Base-by-base conservation (phyloP, 495 filamentous ascomycete species). In the Penicillium samsonianum region DNA sequence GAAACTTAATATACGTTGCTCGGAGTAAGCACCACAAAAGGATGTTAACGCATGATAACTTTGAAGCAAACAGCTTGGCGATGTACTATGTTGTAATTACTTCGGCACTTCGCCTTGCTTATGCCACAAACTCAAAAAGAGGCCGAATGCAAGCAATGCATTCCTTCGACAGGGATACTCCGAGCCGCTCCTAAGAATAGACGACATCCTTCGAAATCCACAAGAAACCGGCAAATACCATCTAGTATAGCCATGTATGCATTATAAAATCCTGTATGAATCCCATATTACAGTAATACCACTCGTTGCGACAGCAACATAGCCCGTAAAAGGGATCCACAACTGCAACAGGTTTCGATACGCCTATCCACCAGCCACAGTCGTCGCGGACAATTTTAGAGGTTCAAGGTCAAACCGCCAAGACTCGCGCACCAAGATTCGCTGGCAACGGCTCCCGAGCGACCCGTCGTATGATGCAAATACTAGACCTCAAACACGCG, bases 281-380 rank as follows among this genome's bases (percentile, higher is more conserved):
- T 22, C 10, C n/a, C 37, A 23, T 42, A 11, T 53, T 37, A 42
- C 50, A 22, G 50, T 28, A 42, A 33, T 53, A 53, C 45, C n/a
- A 30, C 35, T n/a, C 49, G 49, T 41, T 25, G 37, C 50, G 37
- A 42, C 37, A 53, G 50, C 50, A 43, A 43, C 50, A 31, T n/a
- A 23, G 7, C 26, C 28, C 33, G 12, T 5, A 5, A 28, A 17
- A 5, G 7, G 22, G 31, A 17, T 43, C 50, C 50, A 53, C 50
- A 41, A 11, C 19, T 20, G 48, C 48, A 37, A 35, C 47, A 50
- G 19, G 28, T 35, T 23, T 26, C 22, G 35, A 40, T 51, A 51
- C 50, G 6, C 26, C 4, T 31, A 28, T n/a, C 50, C 7, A n/a
- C 5, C 14, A 51, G 7, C 1, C 16, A 9, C 19, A 1, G 23